Evolutionary conservation across 805 yeast species (phyloP).

Genomic region (Danielia oregonensis): DNA sequence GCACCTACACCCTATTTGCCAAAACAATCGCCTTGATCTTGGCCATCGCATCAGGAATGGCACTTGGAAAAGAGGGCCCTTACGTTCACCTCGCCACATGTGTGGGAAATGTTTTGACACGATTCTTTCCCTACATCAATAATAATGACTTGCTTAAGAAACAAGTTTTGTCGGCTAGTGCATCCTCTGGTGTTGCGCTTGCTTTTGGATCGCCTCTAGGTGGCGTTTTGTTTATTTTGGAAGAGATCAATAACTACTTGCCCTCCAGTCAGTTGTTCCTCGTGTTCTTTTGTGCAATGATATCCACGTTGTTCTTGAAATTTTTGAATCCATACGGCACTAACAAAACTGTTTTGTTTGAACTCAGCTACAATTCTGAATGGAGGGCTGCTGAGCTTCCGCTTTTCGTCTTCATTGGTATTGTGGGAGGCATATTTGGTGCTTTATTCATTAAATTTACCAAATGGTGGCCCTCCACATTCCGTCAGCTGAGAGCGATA

Average conservation of each 20-base stretch:
- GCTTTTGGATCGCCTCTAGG: conserved; percentile 62
- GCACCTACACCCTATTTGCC: conserved; percentile 46
- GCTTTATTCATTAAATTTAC: conserved; percentile 46
- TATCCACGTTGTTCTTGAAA: conserved; percentile 48
- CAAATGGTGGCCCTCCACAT: conserved; percentile 42
- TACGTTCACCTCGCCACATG: conserved; percentile 58
- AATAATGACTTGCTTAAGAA: conserved; percentile 48
- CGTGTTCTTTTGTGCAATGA: conserved; percentile 53
- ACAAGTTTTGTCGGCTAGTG: conserved; percentile 53
- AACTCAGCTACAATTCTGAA: conserved; percentile 46
- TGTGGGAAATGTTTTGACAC: conserved; percentile 51
- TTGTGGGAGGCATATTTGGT: conserved; percentile 53
- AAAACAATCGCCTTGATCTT: conserved; percentile 47
- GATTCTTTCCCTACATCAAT: conserved; percentile 43
- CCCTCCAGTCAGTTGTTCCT: conserved; percentile 53
- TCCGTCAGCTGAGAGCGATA: conserved; percentile 30
- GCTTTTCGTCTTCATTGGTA: conserved; percentile 45
- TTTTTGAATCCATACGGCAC: conserved; percentile 58
- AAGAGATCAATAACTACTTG: conserved; percentile 53
- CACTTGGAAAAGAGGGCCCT: conserved; percentile 61
- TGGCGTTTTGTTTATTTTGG: conserved; percentile 53
- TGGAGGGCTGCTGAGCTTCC: conserved; percentile 49
- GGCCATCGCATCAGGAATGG: conserved; percentile 55
- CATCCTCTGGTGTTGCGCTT: conserved; percentile 56
- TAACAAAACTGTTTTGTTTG: conserved; percentile 54